A percentile compares a stretch with the other conserved stretches of the same genome.
Evolutionary conservation across 139 green algal genomes (phyloP).

Genomic region (Coelastrella sp.): DNA sequence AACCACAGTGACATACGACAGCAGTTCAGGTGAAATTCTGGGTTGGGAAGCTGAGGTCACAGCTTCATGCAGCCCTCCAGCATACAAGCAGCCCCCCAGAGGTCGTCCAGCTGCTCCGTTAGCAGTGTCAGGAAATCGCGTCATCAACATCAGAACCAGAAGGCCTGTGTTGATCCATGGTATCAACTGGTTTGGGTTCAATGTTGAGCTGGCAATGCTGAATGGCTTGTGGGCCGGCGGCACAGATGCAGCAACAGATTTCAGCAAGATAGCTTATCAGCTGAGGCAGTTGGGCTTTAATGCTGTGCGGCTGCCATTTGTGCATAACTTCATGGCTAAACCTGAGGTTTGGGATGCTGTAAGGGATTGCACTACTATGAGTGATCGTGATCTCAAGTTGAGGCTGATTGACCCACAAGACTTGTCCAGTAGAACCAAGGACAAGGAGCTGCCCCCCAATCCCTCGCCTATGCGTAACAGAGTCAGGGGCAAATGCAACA

Average conservation of each 20-base stretch:
- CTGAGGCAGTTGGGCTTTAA: constrained; percentile 43
- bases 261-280: constrained; percentile 42
- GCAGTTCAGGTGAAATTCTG: not conserved
- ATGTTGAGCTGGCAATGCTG: constrained; percentile 35
- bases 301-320: constrained; percentile 47
- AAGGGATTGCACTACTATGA: not conserved
- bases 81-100: constrained; percentile 5
- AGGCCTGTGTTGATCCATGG: not conserved
- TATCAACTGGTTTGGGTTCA: constrained; percentile 49
- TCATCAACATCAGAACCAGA: constrained; percentile 10
- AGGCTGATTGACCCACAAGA: constrained; percentile 25
- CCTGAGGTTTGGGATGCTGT: constrained; percentile 4
- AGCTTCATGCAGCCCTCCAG: not conserved
- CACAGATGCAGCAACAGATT: constrained; percentile 38
- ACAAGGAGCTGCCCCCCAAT: constrained; percentile 9
- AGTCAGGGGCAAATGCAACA: constrained; percentile 26
- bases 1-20: not conserved
- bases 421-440: not conserved
- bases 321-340: not conserved
- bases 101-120: constrained; percentile 19
- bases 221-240: constrained; percentile 50
- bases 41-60: not conserved
- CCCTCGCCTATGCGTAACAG: constrained; percentile 12
- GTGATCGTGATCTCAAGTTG: not conserved
- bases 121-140: not conserved